These are phyloP conservation scores for Cladosporium austrohemisphaericum DNA, from an alignment of 2,329 filamentous ascomycete species.

Conservation along the genomic window DNA sequence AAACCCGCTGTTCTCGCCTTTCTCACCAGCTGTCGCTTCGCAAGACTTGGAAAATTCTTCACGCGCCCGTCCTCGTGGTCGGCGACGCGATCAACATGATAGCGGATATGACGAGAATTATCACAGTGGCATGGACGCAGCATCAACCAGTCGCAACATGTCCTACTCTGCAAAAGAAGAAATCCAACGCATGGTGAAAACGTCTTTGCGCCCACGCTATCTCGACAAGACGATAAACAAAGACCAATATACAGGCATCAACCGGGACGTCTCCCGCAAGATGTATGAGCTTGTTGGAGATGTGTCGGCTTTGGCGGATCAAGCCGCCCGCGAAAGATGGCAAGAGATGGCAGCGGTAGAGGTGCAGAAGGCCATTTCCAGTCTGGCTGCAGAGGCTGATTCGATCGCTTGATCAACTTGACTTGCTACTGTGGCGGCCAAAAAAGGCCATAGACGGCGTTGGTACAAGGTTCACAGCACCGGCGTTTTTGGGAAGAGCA, in stretches of 20 bases:
- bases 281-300: conserved; percentile 68
- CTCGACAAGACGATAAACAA: conserved; percentile 73
- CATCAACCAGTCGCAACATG: conserved; percentile 46
- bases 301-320: conserved; percentile 54
- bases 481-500: conserved; percentile 9
- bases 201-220: conserved; percentile 78
- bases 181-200: conserved; percentile 83
- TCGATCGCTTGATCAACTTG: not conserved
- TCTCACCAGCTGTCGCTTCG: conserved; percentile 43
- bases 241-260: conserved; percentile 89
- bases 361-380: conserved; percentile 68
- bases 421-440: not conserved
- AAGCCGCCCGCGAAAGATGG: conserved; percentile 64
- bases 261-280: conserved; percentile 80
- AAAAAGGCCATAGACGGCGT: not conserved
- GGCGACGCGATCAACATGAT: conserved; percentile 20
- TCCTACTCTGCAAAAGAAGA: conserved; percentile 81
- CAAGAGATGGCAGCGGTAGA: conserved; percentile 74
- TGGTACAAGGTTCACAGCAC: conserved; percentile 8
- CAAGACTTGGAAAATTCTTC: conserved; percentile 17
- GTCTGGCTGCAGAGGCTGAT: not conserved
- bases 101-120: conserved; percentile 25
- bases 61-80: conserved; percentile 18
- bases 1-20: conserved; percentile 52
- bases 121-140: conserved; percentile 25